Conservation (phyloP, 371 early-diverging fungal species). For the Parasitella parasitica region DNA sequence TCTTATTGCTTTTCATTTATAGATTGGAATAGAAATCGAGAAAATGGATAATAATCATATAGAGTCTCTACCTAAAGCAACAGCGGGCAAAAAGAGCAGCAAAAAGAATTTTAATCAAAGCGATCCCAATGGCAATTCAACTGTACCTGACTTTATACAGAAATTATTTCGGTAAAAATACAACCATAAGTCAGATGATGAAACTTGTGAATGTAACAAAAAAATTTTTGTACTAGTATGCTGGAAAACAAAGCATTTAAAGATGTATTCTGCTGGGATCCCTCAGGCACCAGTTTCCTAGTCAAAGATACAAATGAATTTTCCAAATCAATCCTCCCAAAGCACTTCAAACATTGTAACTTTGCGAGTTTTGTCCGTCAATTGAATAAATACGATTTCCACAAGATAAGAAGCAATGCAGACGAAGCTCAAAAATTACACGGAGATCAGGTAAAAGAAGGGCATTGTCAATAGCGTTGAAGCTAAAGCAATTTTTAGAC, state of each 20-base stretch:
- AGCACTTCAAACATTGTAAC: conserved; percentile 92
- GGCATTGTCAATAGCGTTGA: too few species aligned
- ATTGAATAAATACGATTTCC: conserved; percentile 96
- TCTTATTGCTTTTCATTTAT: background rate
- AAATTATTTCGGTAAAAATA: conserved; percentile 43
- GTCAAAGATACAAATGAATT: conserved; percentile 80
- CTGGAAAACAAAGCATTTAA: conserved; percentile 68
- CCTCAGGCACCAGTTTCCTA: conserved; percentile 80
- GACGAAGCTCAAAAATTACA: conserved; percentile 59
- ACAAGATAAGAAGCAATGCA: conserved; percentile 68
- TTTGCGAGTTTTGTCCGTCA: conserved; percentile 95
- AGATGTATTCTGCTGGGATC: conserved; percentile 75
- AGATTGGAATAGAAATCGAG: background rate
- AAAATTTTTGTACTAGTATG: too few species aligned
- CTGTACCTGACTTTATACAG: conserved; percentile 48
- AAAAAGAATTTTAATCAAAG: conserved; percentile 3
- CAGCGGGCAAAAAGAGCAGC: conserved; percentile 2
- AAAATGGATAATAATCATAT: background rate
- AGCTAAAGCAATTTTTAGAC: too few species aligned
- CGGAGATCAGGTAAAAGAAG: conserved; percentile 60
- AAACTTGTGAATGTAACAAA: background rate
- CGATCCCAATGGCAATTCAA: background rate
- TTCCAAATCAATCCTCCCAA: conserved; percentile 71
- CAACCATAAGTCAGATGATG: background rate
- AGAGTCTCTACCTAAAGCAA: background rate